phyloP scores from a whole-genome alignment of 177 flowering plant species.

The Vitis hybrid region DNA sequence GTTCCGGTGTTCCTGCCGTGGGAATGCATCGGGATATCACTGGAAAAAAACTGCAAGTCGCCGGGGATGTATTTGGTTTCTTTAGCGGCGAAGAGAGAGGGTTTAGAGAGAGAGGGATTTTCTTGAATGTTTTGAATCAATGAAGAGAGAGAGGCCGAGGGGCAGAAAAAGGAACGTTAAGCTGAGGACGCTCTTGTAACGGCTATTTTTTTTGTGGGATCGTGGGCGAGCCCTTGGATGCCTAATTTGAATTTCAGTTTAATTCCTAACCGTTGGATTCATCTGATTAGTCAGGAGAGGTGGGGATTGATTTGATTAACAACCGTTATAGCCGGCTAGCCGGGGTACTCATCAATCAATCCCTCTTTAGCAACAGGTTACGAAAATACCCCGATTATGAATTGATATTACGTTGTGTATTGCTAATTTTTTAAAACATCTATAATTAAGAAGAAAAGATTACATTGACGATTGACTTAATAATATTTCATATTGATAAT shows the following conservation, averaged over 20 bases:
- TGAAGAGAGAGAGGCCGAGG: slow-evolving; percentile 9
- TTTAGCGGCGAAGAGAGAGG: slow-evolving; percentile 13
- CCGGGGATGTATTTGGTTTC: neutral
- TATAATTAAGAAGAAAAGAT: too few species aligned
- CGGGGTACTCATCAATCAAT: too few species aligned
- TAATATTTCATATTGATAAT: too few species aligned
- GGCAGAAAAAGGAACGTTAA: slow-evolving; percentile 37
- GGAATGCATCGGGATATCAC: slow-evolving; percentile 24
- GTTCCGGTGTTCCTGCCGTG: slow-evolving; percentile 26
- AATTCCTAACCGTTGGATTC: slow-evolving; percentile 23
- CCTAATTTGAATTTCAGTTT: too few species aligned
- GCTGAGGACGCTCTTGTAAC: slow-evolving; percentile 50
- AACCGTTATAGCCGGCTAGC: slow-evolving; percentile 7
- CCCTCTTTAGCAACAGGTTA: too few species aligned
- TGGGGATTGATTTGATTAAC: slow-evolving; percentile 6
- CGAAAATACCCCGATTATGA: too few species aligned
- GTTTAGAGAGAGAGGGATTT: slow-evolving; percentile 8
- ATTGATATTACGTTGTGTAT: too few species aligned
- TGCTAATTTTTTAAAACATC: too few species aligned
- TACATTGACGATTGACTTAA: too few species aligned
- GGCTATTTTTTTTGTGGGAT: slow-evolving; percentile 43
- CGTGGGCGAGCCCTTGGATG: too few species aligned
- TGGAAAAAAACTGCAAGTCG: slow-evolving; percentile 9
- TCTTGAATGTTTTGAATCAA: neutral
- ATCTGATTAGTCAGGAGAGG: slow-evolving; percentile 12